Evolutionary conservation across 2,329 filamentous ascomycete genomes (phyloP), one percentile per base, ranked within the genome.

Genomic region (Ceratocystis variospora): DNA sequence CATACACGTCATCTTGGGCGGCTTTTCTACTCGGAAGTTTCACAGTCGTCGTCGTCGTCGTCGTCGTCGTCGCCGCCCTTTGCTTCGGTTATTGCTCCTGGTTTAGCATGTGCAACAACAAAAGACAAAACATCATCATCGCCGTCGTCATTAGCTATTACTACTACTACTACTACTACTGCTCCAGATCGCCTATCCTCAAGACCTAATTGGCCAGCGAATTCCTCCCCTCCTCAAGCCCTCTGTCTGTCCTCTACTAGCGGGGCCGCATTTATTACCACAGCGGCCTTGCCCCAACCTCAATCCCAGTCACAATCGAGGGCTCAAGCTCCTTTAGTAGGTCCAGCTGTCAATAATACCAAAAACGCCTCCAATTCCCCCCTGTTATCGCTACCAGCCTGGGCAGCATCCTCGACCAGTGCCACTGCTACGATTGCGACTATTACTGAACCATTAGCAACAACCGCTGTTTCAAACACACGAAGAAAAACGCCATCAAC

Each of bases 251-350:
- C 53, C 17, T 8, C 8, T 59, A 31, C 25, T 31, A 59, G 53
- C 17, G 53, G 53, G 28, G 53, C 33, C 17, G 53, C 53, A 33
- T 33, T 59, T 3, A 19, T 37, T 22, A 59, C 53, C 33, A n/a
- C 53, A 59, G 28, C 17, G 28, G 53, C 53, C 5, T 3, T 17
- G 53, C 53, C 53, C 28, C 53, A 50, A 5, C 6, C 46, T 8
- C 46, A 50, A 22, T n/a, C 22, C 46, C 46, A 33, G 53, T 31
- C 28, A n/a, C 55, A 41, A 48, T 3, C 45, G 46, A 55, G 59
- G 33, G 31, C 41, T 62, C 59, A 65, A 65, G 41, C 61, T 62
- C 45, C 53, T 59, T 59, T 59, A 59, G 53, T 33, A 57, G 53
- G 22, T 17, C 22, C 53, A 28, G 53, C 28, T 59, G 53, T n/a